Conservation (phyloP, 2,329 filamentous ascomycete genomes). For the Boeremia exigua region DNA sequence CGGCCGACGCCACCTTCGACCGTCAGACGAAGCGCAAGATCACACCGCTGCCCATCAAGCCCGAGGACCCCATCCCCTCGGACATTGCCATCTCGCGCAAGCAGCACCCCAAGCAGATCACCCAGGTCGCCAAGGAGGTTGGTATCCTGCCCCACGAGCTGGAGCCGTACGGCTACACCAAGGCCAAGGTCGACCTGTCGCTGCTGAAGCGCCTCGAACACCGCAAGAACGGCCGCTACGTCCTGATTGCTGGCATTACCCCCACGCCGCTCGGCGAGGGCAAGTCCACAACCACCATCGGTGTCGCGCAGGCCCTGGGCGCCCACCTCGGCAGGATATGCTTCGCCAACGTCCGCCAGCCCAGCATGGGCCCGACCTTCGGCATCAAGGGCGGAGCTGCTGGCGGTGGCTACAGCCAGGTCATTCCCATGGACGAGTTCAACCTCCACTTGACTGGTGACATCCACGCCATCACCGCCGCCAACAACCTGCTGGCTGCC, state of each 20-base stretch:
- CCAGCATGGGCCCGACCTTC: constrained; percentile 96
- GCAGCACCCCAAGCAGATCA: constrained; percentile 92
- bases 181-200: constrained; percentile 89
- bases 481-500: constrained; percentile 95
- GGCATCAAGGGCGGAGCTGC: constrained; percentile 98
- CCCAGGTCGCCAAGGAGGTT: constrained; percentile 80
- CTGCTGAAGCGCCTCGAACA: constrained; percentile 85
- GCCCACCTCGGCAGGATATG: constrained; percentile 85
- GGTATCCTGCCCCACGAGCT: constrained; percentile 89
- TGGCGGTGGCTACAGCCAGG: constrained; percentile 96
- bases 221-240: constrained; percentile 85
- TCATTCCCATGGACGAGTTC: constrained; percentile 99
- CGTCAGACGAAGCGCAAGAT: constrained; percentile 81
- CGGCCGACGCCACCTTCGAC: constrained; percentile 81
- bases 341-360: constrained; percentile 96
- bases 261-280: constrained; percentile 96
- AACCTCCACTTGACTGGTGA: constrained; percentile 97
- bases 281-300: constrained; percentile 98
- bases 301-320: constrained; percentile 88
- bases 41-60: constrained; percentile 80
- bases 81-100: constrained; percentile 91
- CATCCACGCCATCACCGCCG: constrained; percentile 95
- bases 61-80: constrained; percentile 84
- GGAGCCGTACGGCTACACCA: constrained; percentile 93
- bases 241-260: constrained; percentile 94